phyloP scores from a whole-genome alignment of 345 rosid species.

The Rhodamnia argentea region DNA sequence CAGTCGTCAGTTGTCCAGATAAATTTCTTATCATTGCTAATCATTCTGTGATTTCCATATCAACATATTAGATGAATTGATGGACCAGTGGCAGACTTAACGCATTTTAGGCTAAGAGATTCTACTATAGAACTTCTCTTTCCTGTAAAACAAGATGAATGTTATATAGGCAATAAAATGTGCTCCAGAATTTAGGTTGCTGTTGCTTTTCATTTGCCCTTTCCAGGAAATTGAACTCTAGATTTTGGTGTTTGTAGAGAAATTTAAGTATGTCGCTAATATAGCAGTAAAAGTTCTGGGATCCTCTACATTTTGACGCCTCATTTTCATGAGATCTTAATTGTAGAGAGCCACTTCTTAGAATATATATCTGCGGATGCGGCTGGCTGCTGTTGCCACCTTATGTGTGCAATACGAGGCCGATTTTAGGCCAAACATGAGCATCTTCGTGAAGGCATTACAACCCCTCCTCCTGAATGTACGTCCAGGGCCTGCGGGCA shows the following conservation, averaged over 20 bases:
- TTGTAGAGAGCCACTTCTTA: not conserved
- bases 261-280: no score
- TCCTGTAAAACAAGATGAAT: not conserved
- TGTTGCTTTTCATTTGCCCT: not conserved
- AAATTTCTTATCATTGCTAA: not conserved
- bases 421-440: conserved; percentile 92
- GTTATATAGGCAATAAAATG: not conserved
- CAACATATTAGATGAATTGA: not conserved
- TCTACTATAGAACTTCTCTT: not conserved
- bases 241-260: not conserved
- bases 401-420: conserved; percentile 90
- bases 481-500: conserved; percentile 53
- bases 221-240: not conserved
- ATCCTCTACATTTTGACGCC: not conserved
- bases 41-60: not conserved
- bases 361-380: conserved; percentile 2
- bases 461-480: conserved; percentile 72
- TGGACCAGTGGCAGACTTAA: not conserved
- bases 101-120: not conserved
- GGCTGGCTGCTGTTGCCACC: conserved; percentile 91
- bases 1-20: not conserved
- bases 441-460: conserved; percentile 88
- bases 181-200: not conserved
- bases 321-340: not conserved
- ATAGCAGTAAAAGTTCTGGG: not conserved